A percentile compares a stretch with the other conserved stretches of the same genome.
phyloP scores from a whole-genome alignment of 2,329 filamentous ascomycete species.

The Trichoderma sp. region DNA sequence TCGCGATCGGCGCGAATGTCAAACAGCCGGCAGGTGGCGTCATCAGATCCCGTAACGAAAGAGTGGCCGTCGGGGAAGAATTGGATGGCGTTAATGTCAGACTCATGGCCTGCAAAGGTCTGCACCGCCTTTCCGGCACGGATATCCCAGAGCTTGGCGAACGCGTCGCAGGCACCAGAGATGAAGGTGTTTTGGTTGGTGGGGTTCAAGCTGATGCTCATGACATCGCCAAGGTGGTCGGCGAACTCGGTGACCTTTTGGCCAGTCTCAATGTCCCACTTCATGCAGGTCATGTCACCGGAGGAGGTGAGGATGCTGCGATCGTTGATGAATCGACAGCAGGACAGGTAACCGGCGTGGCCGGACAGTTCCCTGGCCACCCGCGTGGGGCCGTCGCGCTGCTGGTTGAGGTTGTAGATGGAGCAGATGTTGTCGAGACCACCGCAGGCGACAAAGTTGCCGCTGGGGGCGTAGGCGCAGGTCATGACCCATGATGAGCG shows the following conservation, averaged over 20 bases:
- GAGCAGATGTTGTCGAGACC: constrained; percentile 99
- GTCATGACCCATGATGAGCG: constrained; percentile 99
- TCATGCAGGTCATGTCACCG: constrained; percentile 99
- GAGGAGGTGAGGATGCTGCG: constrained; percentile 96
- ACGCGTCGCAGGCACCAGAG: constrained; percentile 97
- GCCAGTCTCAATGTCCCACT: constrained; percentile 98
- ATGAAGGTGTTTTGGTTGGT: constrained; percentile 99
- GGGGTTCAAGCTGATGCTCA: constrained; percentile 99
- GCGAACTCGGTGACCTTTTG: constrained; percentile 98
- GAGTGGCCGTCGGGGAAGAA: constrained; percentile 99
- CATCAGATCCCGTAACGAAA: constrained; percentile 96
- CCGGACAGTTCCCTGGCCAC: constrained; percentile 95
- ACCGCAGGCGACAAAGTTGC: constrained; percentile 98
- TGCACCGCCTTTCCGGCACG: constrained; percentile 97
- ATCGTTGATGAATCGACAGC: constrained; percentile 99
- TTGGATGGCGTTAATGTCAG: constrained; percentile 98
- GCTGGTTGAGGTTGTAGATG: constrained; percentile 97
- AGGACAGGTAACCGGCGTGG: constrained; percentile 95
- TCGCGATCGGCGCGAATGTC: constrained; percentile 94
- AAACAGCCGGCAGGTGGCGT: constrained; percentile 95
- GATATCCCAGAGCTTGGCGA: constrained; percentile 98
- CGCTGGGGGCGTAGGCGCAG: constrained; percentile 96
- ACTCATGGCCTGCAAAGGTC: constrained; percentile 97
- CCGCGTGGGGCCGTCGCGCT: constrained; percentile 92
- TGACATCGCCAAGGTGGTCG: constrained; percentile 96